Conservation (phyloP, 176 grass and related monocot genomes). For the Poa pratensis region DNA sequence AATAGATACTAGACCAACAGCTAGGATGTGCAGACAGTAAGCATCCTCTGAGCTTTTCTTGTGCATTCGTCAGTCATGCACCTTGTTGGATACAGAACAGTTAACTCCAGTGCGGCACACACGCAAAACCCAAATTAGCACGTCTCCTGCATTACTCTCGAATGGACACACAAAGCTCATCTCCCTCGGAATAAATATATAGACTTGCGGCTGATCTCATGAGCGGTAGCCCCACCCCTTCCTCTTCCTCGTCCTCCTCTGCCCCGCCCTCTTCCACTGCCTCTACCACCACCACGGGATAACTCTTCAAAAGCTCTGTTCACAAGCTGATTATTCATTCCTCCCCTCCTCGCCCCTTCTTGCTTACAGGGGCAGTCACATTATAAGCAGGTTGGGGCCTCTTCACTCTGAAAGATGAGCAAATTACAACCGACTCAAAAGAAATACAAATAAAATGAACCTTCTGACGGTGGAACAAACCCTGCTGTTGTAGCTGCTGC, state of each 20-base stretch:
- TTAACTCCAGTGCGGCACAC: not conserved
- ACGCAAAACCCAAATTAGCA: conserved; percentile 20
- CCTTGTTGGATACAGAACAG: conserved; percentile 38
- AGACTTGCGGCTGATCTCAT: conserved; percentile 42
- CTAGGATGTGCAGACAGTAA: not conserved
- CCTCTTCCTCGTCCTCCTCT: conserved; percentile 67
- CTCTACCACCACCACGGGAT: conserved; percentile 71
- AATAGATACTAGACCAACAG: conserved; percentile 3
- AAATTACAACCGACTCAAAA: conserved; percentile 26
- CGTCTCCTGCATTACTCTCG: not conserved
- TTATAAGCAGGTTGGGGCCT: conserved; percentile 59
- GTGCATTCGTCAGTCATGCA: conserved; percentile 4
- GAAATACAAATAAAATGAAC: conserved; percentile 29
- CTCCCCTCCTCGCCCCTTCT: conserved; percentile 72
- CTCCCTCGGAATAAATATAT: conserved; percentile 16
- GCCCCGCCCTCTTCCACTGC: conserved; percentile 71
- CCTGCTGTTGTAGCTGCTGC: conserved; percentile 58
- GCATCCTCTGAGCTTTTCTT: not conserved
- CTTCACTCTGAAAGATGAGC: conserved; percentile 62
- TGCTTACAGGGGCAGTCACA: conserved; percentile 60
- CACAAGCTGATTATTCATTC: conserved; percentile 71
- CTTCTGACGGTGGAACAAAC: conserved; percentile 32
- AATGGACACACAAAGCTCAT: conserved; percentile 38
- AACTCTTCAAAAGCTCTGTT: conserved; percentile 95
- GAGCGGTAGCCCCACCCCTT: conserved; percentile 67